These are phyloP conservation scores for Candolleomyces aberdarensis DNA, from an alignment of 768 basidiomycete species.

Conservation along the genomic window DNA sequence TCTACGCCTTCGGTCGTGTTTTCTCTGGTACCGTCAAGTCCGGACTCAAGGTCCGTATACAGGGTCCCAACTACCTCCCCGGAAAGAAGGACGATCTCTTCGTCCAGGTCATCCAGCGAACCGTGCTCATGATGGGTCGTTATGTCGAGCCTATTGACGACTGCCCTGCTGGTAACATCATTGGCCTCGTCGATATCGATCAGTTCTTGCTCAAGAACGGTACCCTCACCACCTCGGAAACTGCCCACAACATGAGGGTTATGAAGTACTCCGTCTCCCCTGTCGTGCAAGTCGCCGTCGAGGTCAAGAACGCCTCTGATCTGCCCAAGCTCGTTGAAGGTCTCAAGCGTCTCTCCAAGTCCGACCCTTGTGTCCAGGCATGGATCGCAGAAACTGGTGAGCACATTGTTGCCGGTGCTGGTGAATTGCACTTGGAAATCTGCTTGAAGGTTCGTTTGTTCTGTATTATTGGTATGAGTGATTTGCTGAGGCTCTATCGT, in stretches of 20 bases:
- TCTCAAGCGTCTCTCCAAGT: slow-evolving; percentile 99
- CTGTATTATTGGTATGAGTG: background rate
- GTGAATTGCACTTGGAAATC: slow-evolving; percentile 98
- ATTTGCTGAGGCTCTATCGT: slow-evolving; percentile 1
- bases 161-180: slow-evolving; percentile 97
- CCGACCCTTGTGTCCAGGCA: slow-evolving; percentile 98
- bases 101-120: slow-evolving; percentile 97
- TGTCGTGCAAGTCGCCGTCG: slow-evolving; percentile 98
- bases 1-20: slow-evolving; percentile 99
- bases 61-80: slow-evolving; percentile 97
- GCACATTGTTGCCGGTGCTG: slow-evolving; percentile 99
- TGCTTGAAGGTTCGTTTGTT: slow-evolving; percentile 79
- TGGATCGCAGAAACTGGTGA: slow-evolving; percentile 91
- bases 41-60: slow-evolving; percentile 98
- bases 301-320: slow-evolving; percentile 99
- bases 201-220: slow-evolving; percentile 99
- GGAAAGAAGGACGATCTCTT: slow-evolving; percentile 99
- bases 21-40: slow-evolving; percentile 97
- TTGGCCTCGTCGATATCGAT: slow-evolving; percentile 99
- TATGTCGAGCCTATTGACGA: slow-evolving; percentile 98
- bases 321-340: slow-evolving; percentile 99
- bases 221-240: slow-evolving; percentile 96
- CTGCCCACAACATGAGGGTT: slow-evolving; percentile 99
- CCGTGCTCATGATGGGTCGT: slow-evolving; percentile 99
- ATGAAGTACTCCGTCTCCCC: slow-evolving; percentile 99